Base-by-base conservation (phyloP, 306 rosid genomes). In the Luffa aegyptiaca region DNA sequence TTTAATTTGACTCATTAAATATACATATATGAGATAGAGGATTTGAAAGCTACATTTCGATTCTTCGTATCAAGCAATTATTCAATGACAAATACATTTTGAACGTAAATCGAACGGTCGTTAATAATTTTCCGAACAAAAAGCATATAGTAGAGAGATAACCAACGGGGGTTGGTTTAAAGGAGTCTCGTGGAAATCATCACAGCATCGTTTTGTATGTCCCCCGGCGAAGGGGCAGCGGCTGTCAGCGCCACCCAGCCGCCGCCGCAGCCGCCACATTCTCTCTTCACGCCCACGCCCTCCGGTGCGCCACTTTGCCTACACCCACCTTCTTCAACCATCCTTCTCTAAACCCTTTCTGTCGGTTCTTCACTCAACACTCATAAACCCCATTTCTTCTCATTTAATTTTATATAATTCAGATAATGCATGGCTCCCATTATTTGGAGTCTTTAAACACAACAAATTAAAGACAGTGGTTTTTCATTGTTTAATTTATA, bases 291-390 rank as follows among this genome's bases (percentile, higher is more conserved):
- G 83, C 97, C 94, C 96, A 91, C 93, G 82, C 88, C 80, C 81
- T 81, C 76, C 74, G 93, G 96, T 91, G 88, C 76, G 88, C 96
- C 97, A 85, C 90, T 91, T 90, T 86, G 88, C 85, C 85, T 70
- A 91, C 97, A 90, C 49, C 31, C 63, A 57, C 10, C 90, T 82
- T 90, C 73, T 61, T 61, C 39, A 5, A 36, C 5, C 84, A 83
- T 88, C 84, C 87, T 87, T 90, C 89, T 71, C 72, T 85, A 82
- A 84, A 80, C 78, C n/a, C 69, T 37, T 64, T 58, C 56, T 26
- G 61, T 80, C 36, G 42, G 37, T 64, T 55, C 57, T 36, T 61
- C 68, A 61, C 68, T 61, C 64, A 58, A 58, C 64, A 58, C 64
- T 58, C 64, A n/a, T 8, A 45, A 45, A 8, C 3, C 36, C 5